Evolutionary conservation across 2,329 filamentous ascomycete species (phyloP).

Genomic region (Lasiodiplodia sp.): DNA sequence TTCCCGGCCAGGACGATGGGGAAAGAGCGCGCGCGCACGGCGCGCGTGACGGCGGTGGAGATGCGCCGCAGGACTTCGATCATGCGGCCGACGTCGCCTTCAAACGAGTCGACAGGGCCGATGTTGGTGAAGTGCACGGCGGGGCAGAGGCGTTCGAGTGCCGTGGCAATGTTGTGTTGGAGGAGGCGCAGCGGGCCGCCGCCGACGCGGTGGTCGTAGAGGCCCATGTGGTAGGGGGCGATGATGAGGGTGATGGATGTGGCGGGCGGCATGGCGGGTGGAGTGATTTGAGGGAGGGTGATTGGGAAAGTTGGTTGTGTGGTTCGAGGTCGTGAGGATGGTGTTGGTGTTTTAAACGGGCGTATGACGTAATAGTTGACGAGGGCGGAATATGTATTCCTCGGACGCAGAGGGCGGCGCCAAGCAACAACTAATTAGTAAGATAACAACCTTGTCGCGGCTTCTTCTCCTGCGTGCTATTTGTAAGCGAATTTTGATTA

Average conservation of each 20-base stretch:
- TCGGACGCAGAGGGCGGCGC: no score
- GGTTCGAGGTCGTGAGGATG: no score
- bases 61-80: slow-evolving; percentile 52
- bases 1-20: slow-evolving; percentile 52
- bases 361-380: no score
- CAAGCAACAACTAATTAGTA: no score
- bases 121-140: slow-evolving; percentile 41
- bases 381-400: no score
- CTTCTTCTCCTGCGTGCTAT: no score
- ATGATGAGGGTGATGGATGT: slow-evolving; percentile 38
- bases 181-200: slow-evolving; percentile 48
- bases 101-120: slow-evolving; percentile 44
- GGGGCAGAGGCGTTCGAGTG: slow-evolving; percentile 36
- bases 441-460: no score
- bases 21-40: slow-evolving; percentile 41
- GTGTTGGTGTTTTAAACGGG: no score
- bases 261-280: not conserved
- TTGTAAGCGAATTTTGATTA: no score
- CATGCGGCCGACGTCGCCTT: slow-evolving; percentile 51
- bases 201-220: slow-evolving; percentile 47
- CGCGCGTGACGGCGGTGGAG: slow-evolving; percentile 42
- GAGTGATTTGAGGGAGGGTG: not conserved
- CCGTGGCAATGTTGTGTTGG: slow-evolving; percentile 37
- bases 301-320: no score
- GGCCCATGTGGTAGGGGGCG: slow-evolving; percentile 52